Evolutionary conservation across 192 early-diverging fungal species (phyloP), one percentile per base, ranked within the genome.

Genomic region (Chytriomyces confervae): DNA sequence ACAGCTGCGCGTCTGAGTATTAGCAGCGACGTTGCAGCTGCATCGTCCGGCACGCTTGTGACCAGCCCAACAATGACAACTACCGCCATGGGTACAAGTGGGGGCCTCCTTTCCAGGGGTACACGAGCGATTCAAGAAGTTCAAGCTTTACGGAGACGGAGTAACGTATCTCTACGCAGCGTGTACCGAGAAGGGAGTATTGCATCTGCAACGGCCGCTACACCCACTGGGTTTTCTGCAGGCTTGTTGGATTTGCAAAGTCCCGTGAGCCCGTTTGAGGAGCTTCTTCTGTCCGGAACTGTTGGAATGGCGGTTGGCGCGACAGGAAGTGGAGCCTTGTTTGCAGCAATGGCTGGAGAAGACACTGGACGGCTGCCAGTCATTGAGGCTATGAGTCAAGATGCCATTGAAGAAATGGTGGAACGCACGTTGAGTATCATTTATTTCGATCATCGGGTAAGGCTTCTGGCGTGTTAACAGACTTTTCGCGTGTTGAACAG

Each of bases 401-500:
- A 96, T 74, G 95, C 97, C 0, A 94, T 98, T 53, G 90, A 94
- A 65, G 94, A 98, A 68, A 95, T 98, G 93, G 94, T 97, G 18
- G 92, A 95, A 51, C 94, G 92, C 78, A 93, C 94, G 11, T 79
- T 57, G 62, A 73, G 78, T 79, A 16, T 20, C 16, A 46, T 20
- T 53, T 63, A 61, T 27, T n/a, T 70, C 1, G 36, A 53, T 20
- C 57, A 53, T 24, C 7, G 13, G 69, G 13, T 70, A 62, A 13
- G 18, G 6, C 13, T 36, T 27, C 96, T 96, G 75, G 77, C 78
- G 27, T 87, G 86, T 43, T 50, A 48, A 90, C 90, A 61, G 82
- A 84, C 49, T 69, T 57, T 69, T 50, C 47, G 18, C 29, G 16
- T 50, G 0, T 66, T 43, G 27, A 11, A 47, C 46, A 79, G 78